Evolutionary conservation across 495 filamentous ascomycete genomes (phyloP).

Genomic region (Platismatia glauca): DNA sequence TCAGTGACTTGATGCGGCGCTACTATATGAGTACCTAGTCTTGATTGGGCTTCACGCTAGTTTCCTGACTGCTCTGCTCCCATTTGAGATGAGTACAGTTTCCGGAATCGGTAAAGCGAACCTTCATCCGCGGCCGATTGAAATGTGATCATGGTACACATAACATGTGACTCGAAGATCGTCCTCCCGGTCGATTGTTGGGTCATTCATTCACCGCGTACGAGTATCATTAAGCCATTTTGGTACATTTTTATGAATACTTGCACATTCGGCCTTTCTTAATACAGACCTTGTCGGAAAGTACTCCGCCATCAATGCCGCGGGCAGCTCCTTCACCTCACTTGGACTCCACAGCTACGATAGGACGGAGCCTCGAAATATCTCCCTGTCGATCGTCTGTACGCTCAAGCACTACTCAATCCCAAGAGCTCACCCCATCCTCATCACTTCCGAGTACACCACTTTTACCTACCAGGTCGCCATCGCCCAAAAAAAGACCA

Average conservation of each 20-base stretch:
- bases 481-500: constrained; percentile 29
- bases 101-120: too few species aligned
- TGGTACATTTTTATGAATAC: too few species aligned
- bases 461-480: constrained; percentile 33
- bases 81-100: too few species aligned
- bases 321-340: not conserved
- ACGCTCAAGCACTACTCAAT: constrained; percentile 22
- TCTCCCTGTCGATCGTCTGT: constrained; percentile 46
- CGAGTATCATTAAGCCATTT: not conserved
- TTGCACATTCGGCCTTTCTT: not conserved
- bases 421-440: constrained; percentile 31
- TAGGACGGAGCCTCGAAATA: constrained; percentile 3
- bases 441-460: constrained; percentile 29
- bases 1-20: too few species aligned
- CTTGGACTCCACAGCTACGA: not conserved
- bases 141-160: not conserved
- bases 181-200: not conserved
- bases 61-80: too few species aligned
- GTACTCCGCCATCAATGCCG: not conserved
- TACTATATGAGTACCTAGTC: too few species aligned
- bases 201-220: not conserved
- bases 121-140: not conserved
- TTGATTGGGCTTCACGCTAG: too few species aligned
- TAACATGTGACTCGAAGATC: not conserved
- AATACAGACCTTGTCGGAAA: not conserved